phyloP scores from a whole-genome alignment of 495 filamentous ascomycete genomes.

The Aspergillus diversus region DNA sequence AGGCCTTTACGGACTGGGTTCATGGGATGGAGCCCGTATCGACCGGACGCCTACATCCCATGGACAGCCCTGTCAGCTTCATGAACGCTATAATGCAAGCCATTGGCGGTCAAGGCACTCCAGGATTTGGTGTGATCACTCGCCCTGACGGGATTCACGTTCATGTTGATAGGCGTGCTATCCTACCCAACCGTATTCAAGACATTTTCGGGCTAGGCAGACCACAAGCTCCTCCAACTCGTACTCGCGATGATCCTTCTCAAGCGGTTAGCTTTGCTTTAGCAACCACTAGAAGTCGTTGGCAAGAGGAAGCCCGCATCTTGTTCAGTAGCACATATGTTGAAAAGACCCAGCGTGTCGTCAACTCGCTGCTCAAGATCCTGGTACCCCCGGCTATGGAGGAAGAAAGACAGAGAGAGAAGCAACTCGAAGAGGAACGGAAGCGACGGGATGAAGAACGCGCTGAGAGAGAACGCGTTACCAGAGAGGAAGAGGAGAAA shows the following conservation, averaged over 20 bases:
- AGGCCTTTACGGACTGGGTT: constrained; percentile 57
- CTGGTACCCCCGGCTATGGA: constrained; percentile 85
- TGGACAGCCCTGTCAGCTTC: constrained; percentile 65
- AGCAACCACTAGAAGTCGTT: constrained; percentile 70
- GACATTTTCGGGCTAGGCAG: constrained; percentile 60
- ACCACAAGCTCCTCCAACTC: constrained; percentile 45
- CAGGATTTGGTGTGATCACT: constrained; percentile 57
- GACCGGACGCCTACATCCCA: constrained; percentile 50
- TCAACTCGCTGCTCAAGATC: constrained; percentile 70
- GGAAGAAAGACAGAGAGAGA: constrained; percentile 67
- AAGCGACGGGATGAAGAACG: constrained; percentile 51
- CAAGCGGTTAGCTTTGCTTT: constrained; percentile 73
- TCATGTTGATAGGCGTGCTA: constrained; percentile 52
- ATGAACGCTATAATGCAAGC: constrained; percentile 64
- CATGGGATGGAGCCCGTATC: constrained; percentile 55
- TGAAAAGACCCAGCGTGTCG: constrained; percentile 73
- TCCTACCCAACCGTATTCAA: constrained; percentile 58
- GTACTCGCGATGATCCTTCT: constrained; percentile 59
- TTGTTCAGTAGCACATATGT: constrained; percentile 70
- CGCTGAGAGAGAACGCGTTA: constrained; percentile 50
- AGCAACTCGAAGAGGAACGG: constrained; percentile 51
- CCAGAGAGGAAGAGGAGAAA: constrained; percentile 63
- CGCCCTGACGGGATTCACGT: constrained; percentile 64
- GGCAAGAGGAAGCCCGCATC: constrained; percentile 89
- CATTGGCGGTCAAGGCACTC: constrained; percentile 52